These are phyloP conservation scores for Nadsonia starkeyi-henricii DNA, from an alignment of 1,139 yeast species.

Conservation along the genomic window DNA sequence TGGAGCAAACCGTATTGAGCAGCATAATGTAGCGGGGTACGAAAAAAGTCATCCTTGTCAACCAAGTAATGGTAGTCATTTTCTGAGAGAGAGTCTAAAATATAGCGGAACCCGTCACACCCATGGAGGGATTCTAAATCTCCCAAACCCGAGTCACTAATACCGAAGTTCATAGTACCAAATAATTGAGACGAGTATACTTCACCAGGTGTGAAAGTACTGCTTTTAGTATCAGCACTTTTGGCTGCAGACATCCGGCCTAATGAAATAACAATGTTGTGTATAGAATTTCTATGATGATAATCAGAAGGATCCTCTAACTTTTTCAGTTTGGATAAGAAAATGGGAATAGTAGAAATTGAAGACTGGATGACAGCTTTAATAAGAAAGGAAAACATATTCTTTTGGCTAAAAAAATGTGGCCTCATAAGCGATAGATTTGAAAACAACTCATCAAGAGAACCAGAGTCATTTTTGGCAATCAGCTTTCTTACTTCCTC, in stretches of 20 bases:
- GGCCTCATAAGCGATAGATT: background rate
- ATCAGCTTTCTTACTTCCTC: background rate
- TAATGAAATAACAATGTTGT: conserved; percentile 61
- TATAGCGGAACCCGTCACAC: conserved; percentile 38
- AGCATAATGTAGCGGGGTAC: conserved; percentile 86
- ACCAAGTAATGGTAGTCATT: conserved; percentile 41
- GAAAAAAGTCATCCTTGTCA: conserved; percentile 56
- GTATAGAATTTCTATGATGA: conserved; percentile 72
- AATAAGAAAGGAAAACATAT: conserved; percentile 42
- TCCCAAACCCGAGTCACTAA: background rate
- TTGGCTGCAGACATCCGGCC: conserved; percentile 35
- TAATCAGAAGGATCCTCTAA: conserved; percentile 58
- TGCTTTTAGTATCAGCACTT: conserved; percentile 7
- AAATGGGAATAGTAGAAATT: conserved; percentile 38
- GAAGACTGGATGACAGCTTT: conserved; percentile 46
- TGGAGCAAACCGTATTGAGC: conserved; percentile 73
- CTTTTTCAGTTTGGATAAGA: conserved; percentile 35
- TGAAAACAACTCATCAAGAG: background rate
- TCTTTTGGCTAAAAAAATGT: conserved; percentile 22
- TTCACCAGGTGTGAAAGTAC: conserved; percentile 7
- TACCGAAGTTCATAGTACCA: background rate
- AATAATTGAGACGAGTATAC: background rate
- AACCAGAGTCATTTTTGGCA: background rate
- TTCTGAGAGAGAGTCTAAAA: conserved; percentile 39
- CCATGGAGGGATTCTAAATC: conserved; percentile 19